Base-by-base conservation (phyloP, 1,284 basidiomycete species). In the Coriolopsis trogii region DNA sequence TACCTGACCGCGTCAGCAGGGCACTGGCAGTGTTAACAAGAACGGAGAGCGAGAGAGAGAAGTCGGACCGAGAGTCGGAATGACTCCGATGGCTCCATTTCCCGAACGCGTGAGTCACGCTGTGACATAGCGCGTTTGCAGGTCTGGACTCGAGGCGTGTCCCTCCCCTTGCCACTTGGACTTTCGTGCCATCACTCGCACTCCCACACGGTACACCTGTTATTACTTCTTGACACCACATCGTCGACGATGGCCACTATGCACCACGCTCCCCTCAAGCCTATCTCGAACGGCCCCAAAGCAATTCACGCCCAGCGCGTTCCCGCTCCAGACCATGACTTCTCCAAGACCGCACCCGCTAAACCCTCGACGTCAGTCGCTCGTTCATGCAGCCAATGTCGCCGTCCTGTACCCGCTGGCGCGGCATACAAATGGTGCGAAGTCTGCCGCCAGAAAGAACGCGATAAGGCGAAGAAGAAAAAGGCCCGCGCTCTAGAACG, bases 391-490 rank as follows among this genome's bases (percentile, higher is more conserved):
- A 41, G 13, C 8, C 38, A 33, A 16, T 53, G 51, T 30, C 23
- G 13, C 13, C 15, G 23, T n/a, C 2, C 46, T 9, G 8, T 53
- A 1, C 24, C 33, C 33, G 7, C 29, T 15, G 8, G n/a, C n/a
- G 20, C 25, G 24, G 5, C 10, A 8, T 40, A 20, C 28, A 49
- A 46, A 23, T 34, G 42, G 31, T 53, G 46, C 39, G 51, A 49
- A 12, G 4, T 8, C 7, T 49, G 46, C 25, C 51, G 46, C 18
- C 20, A 9, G 31, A 49, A 41, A 21, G 33, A 21, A 3, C 26
- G 36, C 29, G 46, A 41, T 4, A 23, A 28, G 30, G 15, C 39
- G 16, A 33, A 41, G 39, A 38, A 20, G 25, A 41, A 48, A 15
- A 41, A 25, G 39, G 20, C 33, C 29, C 28, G 38, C 9, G 36